Conservation (phyloP, 1,284 basidiomycete genomes). For the Polyporus tsugae region DNA sequence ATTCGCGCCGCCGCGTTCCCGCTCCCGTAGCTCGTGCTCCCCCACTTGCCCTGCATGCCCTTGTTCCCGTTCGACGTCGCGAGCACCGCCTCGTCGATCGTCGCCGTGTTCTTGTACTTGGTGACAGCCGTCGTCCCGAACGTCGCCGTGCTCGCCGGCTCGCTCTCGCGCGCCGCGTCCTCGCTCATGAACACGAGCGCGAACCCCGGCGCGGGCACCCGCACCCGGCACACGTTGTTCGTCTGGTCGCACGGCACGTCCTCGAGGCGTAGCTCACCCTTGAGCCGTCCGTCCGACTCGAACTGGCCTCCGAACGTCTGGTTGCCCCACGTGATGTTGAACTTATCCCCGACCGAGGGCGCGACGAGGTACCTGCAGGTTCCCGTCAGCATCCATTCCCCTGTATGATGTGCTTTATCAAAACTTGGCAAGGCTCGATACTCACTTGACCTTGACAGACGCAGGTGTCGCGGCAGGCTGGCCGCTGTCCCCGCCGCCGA, state of each 20-base stretch:
- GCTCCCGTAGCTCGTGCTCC: conserved; percentile 58
- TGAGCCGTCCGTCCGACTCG: conserved; percentile 67
- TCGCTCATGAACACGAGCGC: conserved; percentile 78
- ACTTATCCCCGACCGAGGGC: conserved; percentile 63
- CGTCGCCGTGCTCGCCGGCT: conserved; percentile 51
- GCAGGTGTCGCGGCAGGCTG: conserved; percentile 47
- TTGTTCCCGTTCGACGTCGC: conserved; percentile 60
- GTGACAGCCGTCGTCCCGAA: conserved; percentile 64
- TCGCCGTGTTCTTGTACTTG: conserved; percentile 53
- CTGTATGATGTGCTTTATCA: neutral
- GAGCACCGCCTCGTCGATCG: conserved; percentile 45
- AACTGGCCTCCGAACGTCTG: conserved; percentile 75
- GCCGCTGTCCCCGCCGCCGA: conserved; percentile 53
- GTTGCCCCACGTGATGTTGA: conserved; percentile 78
- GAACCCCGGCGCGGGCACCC: conserved; percentile 74
- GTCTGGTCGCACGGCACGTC: conserved; percentile 60
- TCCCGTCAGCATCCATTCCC: neutral
- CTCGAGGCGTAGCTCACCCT: conserved; percentile 57
- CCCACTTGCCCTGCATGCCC: conserved; percentile 45
- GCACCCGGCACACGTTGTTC: conserved; percentile 62
- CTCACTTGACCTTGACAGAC: conserved; percentile 65
- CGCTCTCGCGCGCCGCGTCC: conserved; percentile 49
- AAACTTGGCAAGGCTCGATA: neutral
- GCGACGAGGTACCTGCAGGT: conserved; percentile 58
- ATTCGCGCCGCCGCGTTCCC: conserved; percentile 28